These are phyloP conservation scores for Gentiana straminea DNA, from an alignment of 257 asterid species.

Conservation along the genomic window DNA sequence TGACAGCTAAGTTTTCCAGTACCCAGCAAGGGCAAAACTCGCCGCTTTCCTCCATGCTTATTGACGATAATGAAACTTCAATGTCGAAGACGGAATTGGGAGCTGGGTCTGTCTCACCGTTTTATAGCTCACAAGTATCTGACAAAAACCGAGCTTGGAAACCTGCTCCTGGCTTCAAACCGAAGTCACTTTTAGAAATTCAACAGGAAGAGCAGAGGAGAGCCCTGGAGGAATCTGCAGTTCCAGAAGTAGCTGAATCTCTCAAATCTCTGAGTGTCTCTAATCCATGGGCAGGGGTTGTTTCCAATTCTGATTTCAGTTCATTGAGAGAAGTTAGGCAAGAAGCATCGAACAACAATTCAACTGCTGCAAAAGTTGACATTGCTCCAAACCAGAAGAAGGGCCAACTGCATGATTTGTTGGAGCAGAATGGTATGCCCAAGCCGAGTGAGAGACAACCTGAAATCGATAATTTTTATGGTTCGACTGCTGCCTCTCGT, in stretches of 20 bases:
- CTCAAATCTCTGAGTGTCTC: slow-evolving; percentile 38
- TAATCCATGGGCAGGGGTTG: slow-evolving; percentile 64
- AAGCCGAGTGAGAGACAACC: slow-evolving; percentile 35
- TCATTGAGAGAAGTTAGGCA: slow-evolving; percentile 27
- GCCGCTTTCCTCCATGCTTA: slow-evolving; percentile 7
- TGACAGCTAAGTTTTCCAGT: slow-evolving; percentile 19
- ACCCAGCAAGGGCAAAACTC: slow-evolving; percentile 18
- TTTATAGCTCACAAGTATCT: slow-evolving; percentile 20
- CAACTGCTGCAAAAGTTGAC: slow-evolving; percentile 30
- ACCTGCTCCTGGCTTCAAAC: slow-evolving; percentile 95
- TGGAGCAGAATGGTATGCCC: slow-evolving; percentile 37
- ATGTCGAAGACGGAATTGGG: slow-evolving; percentile 27
- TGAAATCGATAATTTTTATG: slow-evolving; percentile 10
- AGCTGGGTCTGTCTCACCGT: slow-evolving; percentile 24
- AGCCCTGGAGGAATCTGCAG: slow-evolving; percentile 46
- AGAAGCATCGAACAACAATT: slow-evolving; percentile 25
- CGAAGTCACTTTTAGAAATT: slow-evolving; percentile 80
- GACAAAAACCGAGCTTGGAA: slow-evolving; percentile 80
- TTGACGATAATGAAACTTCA: slow-evolving; percentile 18
- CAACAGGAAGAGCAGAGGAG: slow-evolving; percentile 94
- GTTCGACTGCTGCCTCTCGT: slow-evolving; percentile 10
- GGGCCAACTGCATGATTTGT: slow-evolving; percentile 49
- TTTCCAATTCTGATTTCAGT: slow-evolving; percentile 44
- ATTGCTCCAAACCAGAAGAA: slow-evolving; percentile 29
- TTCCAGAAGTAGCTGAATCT: slow-evolving; percentile 44